A percentile compares a stretch with the other conserved stretches of the same genome.
Conservation (phyloP, 306 rosid species). For the Lablab purpureus region DNA sequence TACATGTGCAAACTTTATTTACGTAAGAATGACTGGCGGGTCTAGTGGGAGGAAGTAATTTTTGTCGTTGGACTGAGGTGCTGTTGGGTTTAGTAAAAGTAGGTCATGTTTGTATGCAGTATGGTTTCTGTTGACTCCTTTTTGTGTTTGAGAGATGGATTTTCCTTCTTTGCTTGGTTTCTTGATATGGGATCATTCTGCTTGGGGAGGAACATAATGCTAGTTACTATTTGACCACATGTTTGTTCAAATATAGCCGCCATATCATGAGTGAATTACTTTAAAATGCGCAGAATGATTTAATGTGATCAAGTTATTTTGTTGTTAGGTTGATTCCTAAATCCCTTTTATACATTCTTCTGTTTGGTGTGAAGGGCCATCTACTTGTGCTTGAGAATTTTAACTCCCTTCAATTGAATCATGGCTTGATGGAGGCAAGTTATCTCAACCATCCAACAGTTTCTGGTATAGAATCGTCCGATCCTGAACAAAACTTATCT, state of each 20-base stretch:
- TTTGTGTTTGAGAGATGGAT: neutral
- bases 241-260: neutral
- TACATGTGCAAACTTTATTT: neutral
- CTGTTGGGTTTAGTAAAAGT: neutral
- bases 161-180: neutral
- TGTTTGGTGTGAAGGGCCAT: constrained; percentile 77
- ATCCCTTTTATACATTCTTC: neutral
- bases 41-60: too few relatives aligned
- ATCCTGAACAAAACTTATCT: constrained; percentile 63
- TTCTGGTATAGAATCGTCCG: constrained; percentile 49
- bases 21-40: neutral
- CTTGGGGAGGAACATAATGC: neutral
- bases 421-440: constrained; percentile 89
- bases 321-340: constrained; percentile 22
- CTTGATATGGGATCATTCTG: neutral
- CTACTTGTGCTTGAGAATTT: constrained; percentile 75
- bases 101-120: neutral
- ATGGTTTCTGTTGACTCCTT: neutral
- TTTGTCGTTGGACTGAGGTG: neutral
- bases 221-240: neutral
- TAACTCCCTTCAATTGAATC: constrained; percentile 68
- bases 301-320: neutral
- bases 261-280: constrained; percentile 15
- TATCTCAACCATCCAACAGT: constrained; percentile 68
- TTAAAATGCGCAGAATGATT: constrained; percentile 12